Evolutionary conservation across 2,329 filamentous ascomycete genomes (phyloP).

Genomic region (Trichophaea hybrida): DNA sequence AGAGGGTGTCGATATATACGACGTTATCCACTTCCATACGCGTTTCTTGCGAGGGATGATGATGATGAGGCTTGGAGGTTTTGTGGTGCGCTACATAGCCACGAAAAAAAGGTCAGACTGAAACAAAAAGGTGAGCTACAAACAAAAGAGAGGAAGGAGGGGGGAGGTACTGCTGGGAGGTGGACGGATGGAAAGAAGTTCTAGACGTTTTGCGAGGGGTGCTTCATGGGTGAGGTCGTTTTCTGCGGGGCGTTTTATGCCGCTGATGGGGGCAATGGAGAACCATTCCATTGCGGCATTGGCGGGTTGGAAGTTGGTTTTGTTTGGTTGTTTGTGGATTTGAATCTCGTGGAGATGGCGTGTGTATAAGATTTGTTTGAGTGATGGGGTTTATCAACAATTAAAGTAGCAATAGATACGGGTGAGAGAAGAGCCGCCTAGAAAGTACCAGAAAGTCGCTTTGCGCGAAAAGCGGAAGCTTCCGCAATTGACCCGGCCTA

Average conservation of each 20-base stretch:
- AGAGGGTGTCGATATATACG: not conserved
- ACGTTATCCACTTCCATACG: slow-evolving; percentile 6
- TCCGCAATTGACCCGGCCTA: too few relatives aligned
- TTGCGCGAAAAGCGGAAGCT: too few relatives aligned
- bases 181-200: not conserved
- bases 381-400: too few relatives aligned
- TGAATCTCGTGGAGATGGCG: too few relatives aligned
- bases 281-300: too few relatives aligned
- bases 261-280: not conserved
- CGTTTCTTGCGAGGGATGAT: not conserved
- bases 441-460: too few relatives aligned
- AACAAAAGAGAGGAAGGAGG: not conserved
- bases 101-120: not conserved
- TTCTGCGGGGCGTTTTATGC: not conserved
- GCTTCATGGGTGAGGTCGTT: not conserved
- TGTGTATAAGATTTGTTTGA: too few relatives aligned
- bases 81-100: not conserved
- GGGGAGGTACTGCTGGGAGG: not conserved
- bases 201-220: not conserved
- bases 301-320: too few relatives aligned
- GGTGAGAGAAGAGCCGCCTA: too few relatives aligned
- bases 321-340: too few relatives aligned
- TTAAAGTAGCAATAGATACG: too few relatives aligned
- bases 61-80: not conserved
- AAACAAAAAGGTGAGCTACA: not conserved